phyloP scores from a whole-genome alignment of 2,329 filamentous ascomycete genomes.

The Aphanocladium album region DNA sequence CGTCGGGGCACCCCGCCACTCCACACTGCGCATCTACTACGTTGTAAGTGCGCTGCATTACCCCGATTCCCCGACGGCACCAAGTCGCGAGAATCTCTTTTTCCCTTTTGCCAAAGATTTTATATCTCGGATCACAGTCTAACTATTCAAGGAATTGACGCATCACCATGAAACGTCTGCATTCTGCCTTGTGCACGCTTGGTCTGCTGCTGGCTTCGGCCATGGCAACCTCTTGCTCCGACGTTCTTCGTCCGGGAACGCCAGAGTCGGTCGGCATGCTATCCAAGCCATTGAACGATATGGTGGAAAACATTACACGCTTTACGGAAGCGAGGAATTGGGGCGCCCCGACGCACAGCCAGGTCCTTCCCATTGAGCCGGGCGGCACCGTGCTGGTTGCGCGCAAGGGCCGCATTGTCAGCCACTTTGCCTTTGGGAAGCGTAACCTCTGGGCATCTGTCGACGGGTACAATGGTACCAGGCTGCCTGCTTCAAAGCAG shows the following conservation, averaged over 20 bases:
- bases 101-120: not conserved
- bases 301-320: slow-evolving; percentile 20
- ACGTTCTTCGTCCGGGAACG: slow-evolving; percentile 13
- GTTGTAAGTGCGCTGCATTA: not conserved
- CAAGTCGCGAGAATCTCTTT: not conserved
- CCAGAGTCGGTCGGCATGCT: slow-evolving; percentile 28
- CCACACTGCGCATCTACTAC: not conserved
- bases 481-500: slow-evolving; percentile 21
- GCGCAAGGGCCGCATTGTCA: slow-evolving; percentile 21
- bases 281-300: slow-evolving; percentile 17
- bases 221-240: not conserved
- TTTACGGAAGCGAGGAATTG: slow-evolving; percentile 18
- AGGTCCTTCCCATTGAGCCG: slow-evolving; percentile 21
- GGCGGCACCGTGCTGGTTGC: slow-evolving; percentile 20
- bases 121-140: too few relatives aligned
- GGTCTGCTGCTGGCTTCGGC: not conserved
- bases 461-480: slow-evolving; percentile 21
- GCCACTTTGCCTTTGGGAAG: slow-evolving; percentile 23
- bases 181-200: not conserved
- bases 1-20: not conserved
- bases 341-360: slow-evolving; percentile 12
- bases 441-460: slow-evolving; percentile 23
- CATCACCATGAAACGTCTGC: not conserved
- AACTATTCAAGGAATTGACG: not conserved
- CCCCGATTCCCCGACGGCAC: not conserved